Evolutionary conservation across 2,329 filamentous ascomycete species (phyloP), one percentile per base, ranked within the genome.

Genomic region (Penicillium nordicum): DNA sequence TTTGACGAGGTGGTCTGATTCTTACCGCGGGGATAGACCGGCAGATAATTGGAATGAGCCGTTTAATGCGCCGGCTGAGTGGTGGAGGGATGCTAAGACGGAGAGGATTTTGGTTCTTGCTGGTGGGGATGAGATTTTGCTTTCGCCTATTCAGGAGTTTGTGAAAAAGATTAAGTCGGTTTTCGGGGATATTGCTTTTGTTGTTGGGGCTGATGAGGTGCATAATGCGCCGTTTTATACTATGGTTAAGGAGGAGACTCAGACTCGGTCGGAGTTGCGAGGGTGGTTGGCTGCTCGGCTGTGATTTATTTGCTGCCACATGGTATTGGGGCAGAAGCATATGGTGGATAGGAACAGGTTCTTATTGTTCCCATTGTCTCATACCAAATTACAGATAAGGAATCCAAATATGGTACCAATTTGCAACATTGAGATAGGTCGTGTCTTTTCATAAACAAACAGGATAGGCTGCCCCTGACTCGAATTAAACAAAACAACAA

Each of bases 1-100:
- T 0, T 70, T 78, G 16, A 62, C 63, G 3, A 67, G 68, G 4
- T 85, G 81, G 81, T 69, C 74, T 4, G 46, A 53, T 4, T 69
- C 75, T 3, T 84, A 82, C 65, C 67, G 83, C 5, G 74, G 69
- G 44, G 63, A 67, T n/a, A 61, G 58, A 34, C 47, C 50, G 14
- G 61, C 63, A 1, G 80, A 83, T 65, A 68, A 71, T 30, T 87
- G 84, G 69, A 82, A 73, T 58, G 79, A 84, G 65, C 77, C 83
- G 0, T 65, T 70, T 9, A 62, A 63, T 6, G 83, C 81, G 0
- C 72, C 77, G 2, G 53, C 69, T 10, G 72, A 74, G 9, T 86
- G 83, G 82, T 86, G 83, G 79, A 67, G 70, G 34, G 77, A 72
- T 16, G 70, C 78, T 1, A 72, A 76, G 10, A 75, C 81, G 9